Conservation (phyloP, 2,329 filamentous ascomycete genomes). For the Fusarium caatingaense region DNA sequence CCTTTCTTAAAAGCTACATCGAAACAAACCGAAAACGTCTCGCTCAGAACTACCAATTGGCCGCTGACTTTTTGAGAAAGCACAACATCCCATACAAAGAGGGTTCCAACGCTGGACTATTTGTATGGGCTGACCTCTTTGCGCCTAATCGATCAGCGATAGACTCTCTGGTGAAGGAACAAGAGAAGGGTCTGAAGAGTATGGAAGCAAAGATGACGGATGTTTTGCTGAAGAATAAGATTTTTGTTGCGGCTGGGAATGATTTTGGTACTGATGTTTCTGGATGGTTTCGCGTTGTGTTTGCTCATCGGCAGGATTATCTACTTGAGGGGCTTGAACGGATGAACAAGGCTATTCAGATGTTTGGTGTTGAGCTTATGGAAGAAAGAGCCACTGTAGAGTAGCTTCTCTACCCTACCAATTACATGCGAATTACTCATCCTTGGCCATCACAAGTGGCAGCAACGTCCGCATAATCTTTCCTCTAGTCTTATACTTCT, state of each 20-base stretch:
- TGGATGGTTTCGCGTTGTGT: conserved; percentile 1
- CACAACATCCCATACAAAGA: neutral
- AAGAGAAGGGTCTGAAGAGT: rapidly evolving
- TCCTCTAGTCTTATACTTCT: neutral
- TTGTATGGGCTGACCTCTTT: neutral
- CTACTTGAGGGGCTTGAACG: neutral
- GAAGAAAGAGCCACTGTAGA: neutral
- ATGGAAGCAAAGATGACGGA: neutral
- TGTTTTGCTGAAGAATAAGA: neutral
- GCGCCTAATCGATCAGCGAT: neutral
- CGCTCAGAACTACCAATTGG: neutral
- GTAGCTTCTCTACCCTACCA: no score
- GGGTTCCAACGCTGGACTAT: neutral
- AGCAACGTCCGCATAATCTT: neutral
- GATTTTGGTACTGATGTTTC: conserved; percentile 1
- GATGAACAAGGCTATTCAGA: neutral
- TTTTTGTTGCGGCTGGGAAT: neutral
- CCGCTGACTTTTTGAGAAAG: neutral
- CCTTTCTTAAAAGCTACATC: rapidly evolving
- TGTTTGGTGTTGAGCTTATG: rapidly evolving
- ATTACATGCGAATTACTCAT: no score
- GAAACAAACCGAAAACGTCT: neutral
- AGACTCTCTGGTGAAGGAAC: rapidly evolving
- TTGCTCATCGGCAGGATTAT: neutral
- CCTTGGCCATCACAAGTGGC: rapidly evolving